Base-by-base conservation (phyloP, 2,329 filamentous ascomycete genomes). In the Neonectria ditissima region DNA sequence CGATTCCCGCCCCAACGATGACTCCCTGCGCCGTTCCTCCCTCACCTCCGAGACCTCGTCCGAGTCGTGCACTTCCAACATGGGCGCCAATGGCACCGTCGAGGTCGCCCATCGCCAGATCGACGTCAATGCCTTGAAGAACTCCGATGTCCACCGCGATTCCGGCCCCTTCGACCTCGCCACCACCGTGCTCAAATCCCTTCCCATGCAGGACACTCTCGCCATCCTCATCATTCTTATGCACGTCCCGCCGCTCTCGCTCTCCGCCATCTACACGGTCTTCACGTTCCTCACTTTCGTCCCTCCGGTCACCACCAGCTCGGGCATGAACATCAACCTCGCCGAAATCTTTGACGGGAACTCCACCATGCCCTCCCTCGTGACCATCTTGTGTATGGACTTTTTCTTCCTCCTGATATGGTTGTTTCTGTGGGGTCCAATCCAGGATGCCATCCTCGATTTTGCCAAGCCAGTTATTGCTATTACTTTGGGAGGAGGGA, bases 211-310 rank as follows among this genome's bases (percentile, higher is more conserved):
- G 81, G 95, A 98, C 81, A 97, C 95, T 65, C 93, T 97, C 80
- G 94, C 95, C 77, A 97, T 98, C 75, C 89, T 98, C 78, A 97
- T 97, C 80, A 92, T 97, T 73, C 88, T 98, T 70, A 92, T 97
- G 80, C 94, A 97, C 77, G 89, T 97, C 10, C 94, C 95, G 30
- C 93, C 94, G 22, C 90, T 95, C 74, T 90, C 95, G 62, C 86
- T 97, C 74, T 95, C 94, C 68, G 85, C 93, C 78, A 93, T 97
- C 74, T 97, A 97, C 80, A 91, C 94, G 76, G 87, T 97, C 70
- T 98, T 97, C 80, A 94, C 95, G 70, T 91, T 94, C 69, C 87
- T 97, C 76, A 97, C 94, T 51, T 97, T 97, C 76, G 93, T 97
- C 67, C 92, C 94, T 48, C 92, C 93, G 18, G 88, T 91, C 68